Evolutionary conservation across 495 filamentous ascomycete genomes (phyloP), one percentile per base, ranked within the genome.

Genomic region (Cenococcum geophilum): DNA sequence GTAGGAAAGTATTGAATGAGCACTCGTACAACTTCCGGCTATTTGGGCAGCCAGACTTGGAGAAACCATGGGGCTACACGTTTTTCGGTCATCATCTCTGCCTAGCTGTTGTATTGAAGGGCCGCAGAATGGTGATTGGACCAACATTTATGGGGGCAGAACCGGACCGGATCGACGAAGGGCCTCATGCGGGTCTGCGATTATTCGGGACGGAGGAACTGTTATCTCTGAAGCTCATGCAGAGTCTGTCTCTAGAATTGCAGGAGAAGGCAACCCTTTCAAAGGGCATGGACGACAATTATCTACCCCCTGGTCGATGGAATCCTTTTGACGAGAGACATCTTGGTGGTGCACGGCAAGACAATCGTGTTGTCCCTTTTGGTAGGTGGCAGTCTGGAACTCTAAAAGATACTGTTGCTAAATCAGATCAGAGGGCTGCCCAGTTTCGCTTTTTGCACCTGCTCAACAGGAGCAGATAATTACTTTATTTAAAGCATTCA

Each of bases 21-120:
- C 77, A 82, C 73, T 85, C 81, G 48, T 91, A 90, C 77, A 89
- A 90, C 74, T 86, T 90, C 70, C 77, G 76, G 40, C 73, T 89
- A 65, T 87, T 87, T 71, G 76, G 77, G 20, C 65, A 62, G 0
- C 83, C 85, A 2, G 82, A 79, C 0, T 65, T 71, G 4, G 64
- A 70, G 11, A 43, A 70, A 10, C 82, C 86, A 6, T 91, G 87
- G 87, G 88, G 87, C 34, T 89, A 79, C 70, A 80, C 81, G 0
- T 85, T 89, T 71, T 91, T 87, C 76, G 88, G 87, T 20, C 87
- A 91, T 72, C 88, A 91, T 63, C 76, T 90, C 5, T 88, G 85
- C 57, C 74, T 90, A 22, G 82, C 82, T 69, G 75, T 88, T 40
- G 86, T 90, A 65, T 73, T 89, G 34, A 76, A 82, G 60, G 74